Evolutionary conservation across 2,329 filamentous ascomycete species (phyloP).

Genomic region (Pyrenophora teres): DNA sequence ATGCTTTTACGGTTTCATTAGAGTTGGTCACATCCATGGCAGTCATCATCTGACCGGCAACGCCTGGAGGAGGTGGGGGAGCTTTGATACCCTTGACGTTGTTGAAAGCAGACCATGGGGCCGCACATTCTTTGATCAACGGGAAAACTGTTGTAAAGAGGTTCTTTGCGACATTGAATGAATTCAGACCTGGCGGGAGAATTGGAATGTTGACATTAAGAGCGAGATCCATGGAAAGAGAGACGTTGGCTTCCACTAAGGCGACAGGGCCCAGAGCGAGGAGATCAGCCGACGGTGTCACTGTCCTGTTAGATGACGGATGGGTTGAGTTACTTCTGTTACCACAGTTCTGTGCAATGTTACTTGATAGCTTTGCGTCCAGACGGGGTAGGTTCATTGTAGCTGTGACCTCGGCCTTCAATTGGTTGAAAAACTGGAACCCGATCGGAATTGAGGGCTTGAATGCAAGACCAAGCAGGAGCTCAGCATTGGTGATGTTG

Average conservation of each 20-base stretch:
- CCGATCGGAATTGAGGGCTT: constrained; percentile 43
- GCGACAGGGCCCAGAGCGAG: constrained; percentile 23
- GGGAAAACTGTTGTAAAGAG: constrained; percentile 30
- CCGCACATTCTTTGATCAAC: constrained; percentile 27
- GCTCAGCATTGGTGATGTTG: constrained; percentile 32
- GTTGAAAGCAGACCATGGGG: constrained; percentile 8
- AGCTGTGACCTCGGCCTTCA: constrained; percentile 34
- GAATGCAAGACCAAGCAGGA: constrained; percentile 38
- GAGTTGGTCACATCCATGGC: background rate
- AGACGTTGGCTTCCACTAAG: constrained; percentile 33
- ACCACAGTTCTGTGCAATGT: constrained; percentile 28
- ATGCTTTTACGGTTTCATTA: background rate
- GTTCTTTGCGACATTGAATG: constrained; percentile 16
- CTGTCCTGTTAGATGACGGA: constrained; percentile 9
- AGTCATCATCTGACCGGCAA: background rate
- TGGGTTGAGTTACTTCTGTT: constrained; percentile 1
- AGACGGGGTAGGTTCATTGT: constrained; percentile 42
- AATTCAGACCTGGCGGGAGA: constrained; percentile 23
- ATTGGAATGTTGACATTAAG: constrained; percentile 27
- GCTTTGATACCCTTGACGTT: background rate
- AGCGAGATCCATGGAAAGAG: constrained; percentile 25
- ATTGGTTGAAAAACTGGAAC: constrained; percentile 39
- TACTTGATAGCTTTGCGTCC: constrained; percentile 33
- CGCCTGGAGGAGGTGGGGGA: background rate
- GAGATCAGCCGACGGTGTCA: background rate